Evolutionary conservation across 768 basidiomycete species (phyloP).

Genomic region (Phlegmacium glaucopus): DNA sequence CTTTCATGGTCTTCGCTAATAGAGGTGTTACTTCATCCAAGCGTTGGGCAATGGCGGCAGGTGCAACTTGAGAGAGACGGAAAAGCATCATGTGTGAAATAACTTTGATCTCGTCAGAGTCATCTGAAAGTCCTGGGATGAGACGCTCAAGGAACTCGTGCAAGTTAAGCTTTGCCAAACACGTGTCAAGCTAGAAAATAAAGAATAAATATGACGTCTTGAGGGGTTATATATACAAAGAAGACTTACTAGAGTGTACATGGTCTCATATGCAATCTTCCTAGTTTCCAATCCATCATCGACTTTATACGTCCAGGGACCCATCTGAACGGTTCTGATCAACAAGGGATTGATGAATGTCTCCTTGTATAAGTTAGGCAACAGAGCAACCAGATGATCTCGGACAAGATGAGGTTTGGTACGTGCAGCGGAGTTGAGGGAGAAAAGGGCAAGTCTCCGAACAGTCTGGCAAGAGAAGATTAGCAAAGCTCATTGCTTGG

Average conservation of each 20-base stretch:
- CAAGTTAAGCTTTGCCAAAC: slow-evolving; percentile 82
- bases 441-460: slow-evolving; percentile 83
- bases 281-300: slow-evolving; percentile 96
- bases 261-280: slow-evolving; percentile 96
- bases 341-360: slow-evolving; percentile 75
- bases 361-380: slow-evolving; percentile 85
- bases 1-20: slow-evolving; percentile 88
- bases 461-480: slow-evolving; percentile 58
- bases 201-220: background rate
- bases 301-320: slow-evolving; percentile 94
- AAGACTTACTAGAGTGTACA: slow-evolving; percentile 84
- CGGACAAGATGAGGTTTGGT: slow-evolving; percentile 91
- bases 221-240: background rate
- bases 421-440: slow-evolving; percentile 92
- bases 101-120: slow-evolving; percentile 96
- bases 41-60: slow-evolving; percentile 76
- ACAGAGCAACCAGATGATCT: slow-evolving; percentile 71
- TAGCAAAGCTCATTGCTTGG: background rate
- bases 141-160: slow-evolving; percentile 81
- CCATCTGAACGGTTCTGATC: slow-evolving; percentile 92
- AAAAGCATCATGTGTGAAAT: slow-evolving; percentile 95
- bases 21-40: slow-evolving; percentile 83
- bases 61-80: slow-evolving; percentile 83
- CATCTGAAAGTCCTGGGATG: slow-evolving; percentile 79
- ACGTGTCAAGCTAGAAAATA: slow-evolving; percentile 75